These are phyloP conservation scores for Ceratobasidium sp. DNA, from an alignment of 1,284 basidiomycete genomes.

Conservation along the genomic window DNA sequence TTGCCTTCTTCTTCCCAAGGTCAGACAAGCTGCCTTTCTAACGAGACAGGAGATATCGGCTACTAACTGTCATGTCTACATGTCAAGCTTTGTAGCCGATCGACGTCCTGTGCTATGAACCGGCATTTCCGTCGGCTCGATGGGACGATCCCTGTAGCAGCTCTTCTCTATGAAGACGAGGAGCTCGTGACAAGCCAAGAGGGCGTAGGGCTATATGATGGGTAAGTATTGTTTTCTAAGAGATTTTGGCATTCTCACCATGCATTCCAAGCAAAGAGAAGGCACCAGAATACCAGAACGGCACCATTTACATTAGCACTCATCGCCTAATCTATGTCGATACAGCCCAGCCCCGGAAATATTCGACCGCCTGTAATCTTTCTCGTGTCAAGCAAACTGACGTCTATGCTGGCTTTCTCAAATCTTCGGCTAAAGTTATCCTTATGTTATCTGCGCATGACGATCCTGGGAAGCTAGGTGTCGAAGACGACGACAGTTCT, in stretches of 20 bases:
- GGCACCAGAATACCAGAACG: conserved; percentile 74
- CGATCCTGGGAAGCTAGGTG: conserved; percentile 29
- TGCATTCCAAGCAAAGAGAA: conserved; percentile 75
- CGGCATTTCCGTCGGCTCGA: conserved; percentile 58
- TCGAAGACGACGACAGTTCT: conserved; percentile 33
- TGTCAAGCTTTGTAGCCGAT: not conserved
- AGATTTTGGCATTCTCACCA: not conserved
- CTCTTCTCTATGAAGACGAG: conserved; percentile 82
- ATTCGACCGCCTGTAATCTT: conserved; percentile 74
- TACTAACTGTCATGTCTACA: not conserved
- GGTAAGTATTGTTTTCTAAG: conserved; percentile 63
- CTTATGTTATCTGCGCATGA: conserved; percentile 64
- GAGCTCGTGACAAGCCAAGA: conserved; percentile 77
- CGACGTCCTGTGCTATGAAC: conserved; percentile 38
- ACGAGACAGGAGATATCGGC: not conserved
- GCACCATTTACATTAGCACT: conserved; percentile 79
- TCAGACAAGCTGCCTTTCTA: not conserved
- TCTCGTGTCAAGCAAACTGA: conserved; percentile 80
- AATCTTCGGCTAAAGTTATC: conserved; percentile 89
- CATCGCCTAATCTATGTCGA: conserved; percentile 89
- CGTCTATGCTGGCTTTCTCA: conserved; percentile 92
- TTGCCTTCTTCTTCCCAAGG: not conserved
- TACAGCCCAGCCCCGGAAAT: conserved; percentile 58
- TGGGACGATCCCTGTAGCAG: conserved; percentile 76
- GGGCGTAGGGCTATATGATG: conserved; percentile 87